Evolutionary conservation across 2,329 filamentous ascomycete species (phyloP).

Genomic region (Kalmusia sp.): DNA sequence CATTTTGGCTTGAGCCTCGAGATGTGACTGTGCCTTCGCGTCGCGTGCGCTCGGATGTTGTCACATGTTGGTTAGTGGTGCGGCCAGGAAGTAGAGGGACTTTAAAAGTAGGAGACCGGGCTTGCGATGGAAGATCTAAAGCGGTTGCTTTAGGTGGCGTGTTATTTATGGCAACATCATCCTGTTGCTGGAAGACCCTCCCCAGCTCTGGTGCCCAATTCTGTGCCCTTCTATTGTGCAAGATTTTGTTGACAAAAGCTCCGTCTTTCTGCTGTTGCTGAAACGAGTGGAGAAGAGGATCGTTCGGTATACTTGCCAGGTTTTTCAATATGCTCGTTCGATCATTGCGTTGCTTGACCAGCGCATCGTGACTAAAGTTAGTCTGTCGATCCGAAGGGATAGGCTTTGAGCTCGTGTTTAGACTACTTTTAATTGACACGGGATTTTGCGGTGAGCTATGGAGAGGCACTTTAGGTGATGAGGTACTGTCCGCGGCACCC

Average conservation of each 20-base stretch:
- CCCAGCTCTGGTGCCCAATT: not conserved
- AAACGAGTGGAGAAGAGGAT: not conserved
- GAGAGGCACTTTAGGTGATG: not conserved
- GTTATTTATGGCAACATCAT: not conserved
- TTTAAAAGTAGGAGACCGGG: constrained; percentile 17
- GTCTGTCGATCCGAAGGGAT: not conserved
- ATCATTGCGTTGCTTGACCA: constrained; percentile 6
- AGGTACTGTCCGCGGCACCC: no score
- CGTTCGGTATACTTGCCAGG: not conserved
- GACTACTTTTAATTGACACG: not conserved
- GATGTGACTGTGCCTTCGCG: constrained; percentile 10
- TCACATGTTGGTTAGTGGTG: no score
- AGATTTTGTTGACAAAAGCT: constrained; percentile 1
- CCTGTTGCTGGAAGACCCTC: not conserved
- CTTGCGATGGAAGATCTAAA: not conserved
- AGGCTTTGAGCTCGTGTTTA: no score
- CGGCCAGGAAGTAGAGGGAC: constrained; percentile 9
- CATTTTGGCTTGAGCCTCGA: constrained; percentile 7
- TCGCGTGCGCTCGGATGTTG: not conserved
- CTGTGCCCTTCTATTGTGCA: constrained; percentile 1
- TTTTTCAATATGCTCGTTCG: not conserved
- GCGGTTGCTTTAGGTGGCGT: not conserved
- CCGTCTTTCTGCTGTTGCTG: constrained; percentile 9
- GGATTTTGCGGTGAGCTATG: not conserved
- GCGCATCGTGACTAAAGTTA: not conserved